Evolutionary conservation across 1,139 yeast species (phyloP), one percentile per base, ranked within the genome.

Genomic region (Scheffersomyces cryptocercus): DNA sequence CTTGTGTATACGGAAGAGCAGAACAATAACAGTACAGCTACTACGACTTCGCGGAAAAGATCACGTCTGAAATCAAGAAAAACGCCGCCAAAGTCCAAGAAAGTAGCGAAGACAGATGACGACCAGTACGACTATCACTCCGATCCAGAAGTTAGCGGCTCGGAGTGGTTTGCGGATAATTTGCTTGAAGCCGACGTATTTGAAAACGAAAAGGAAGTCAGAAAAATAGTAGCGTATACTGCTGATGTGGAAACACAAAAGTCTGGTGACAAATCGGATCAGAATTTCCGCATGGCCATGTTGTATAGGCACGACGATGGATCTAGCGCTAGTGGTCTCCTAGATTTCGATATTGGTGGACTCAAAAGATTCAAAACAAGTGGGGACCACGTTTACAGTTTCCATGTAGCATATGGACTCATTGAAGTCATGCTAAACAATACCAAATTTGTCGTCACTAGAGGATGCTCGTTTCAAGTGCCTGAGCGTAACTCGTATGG

Each of bases 381-480:
- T 11, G 82, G 79, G 32, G 82, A 82, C 43, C 83, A 88, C 5
- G 77, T 84, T 48, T 85, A 85, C 54, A 81, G 85, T 29, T 90
- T 89, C 59, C 86, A 82, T 59, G 89, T 90, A 30, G 75, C 85
- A 9, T 69, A 74, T 35, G 98, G 98, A 0, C 58, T 77, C 2
- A 63, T 88, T 11, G 88, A 88, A 55, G 91, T 88, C 3, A 77
- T 81, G 1, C 55, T 91, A 7, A 79, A 82, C 36, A 81, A 79
- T 7, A 73, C 73, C 26, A 73, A 68, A 16, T 88, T 91, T 57
- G 68, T 81, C 5, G 86, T 85, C 7, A 75, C 81, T 0, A 70
- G 76, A 48, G 97, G 96, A 1, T 87, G 96, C 45, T 79, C 93
- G 1, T 84, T 90, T 55, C 88, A 86, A 53, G 77, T 90, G 3